A percentile compares a stretch with the other conserved stretches of the same genome.
Conservation (phyloP, 208 protist species). For the Acanthamoeba divionensis region DNA sequence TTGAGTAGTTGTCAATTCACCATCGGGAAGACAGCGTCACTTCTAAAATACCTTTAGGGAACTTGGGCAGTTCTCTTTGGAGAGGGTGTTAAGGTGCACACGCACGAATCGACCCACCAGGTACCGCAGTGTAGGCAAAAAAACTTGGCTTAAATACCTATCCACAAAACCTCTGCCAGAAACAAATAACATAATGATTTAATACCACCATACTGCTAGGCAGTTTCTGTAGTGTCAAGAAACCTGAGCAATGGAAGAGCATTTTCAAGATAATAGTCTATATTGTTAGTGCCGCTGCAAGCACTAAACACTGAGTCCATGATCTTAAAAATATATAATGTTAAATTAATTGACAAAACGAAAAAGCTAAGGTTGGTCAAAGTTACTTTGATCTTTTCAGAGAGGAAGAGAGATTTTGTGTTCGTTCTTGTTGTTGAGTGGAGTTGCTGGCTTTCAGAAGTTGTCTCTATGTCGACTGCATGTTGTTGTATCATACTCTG, state of each 20-base stretch:
- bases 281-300: no score
- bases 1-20: no score
- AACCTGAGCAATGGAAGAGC: no score
- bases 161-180: no score
- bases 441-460: not conserved
- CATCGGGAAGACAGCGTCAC: no score
- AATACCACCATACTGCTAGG: no score
- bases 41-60: not conserved
- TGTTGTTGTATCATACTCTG: not conserved
- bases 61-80: not conserved
- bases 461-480: not conserved
- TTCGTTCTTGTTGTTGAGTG: not conserved
- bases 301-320: no score
- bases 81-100: not conserved
- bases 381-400: slow-evolving; percentile 1
- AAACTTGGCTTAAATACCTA: not conserved
- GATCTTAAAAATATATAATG: not conserved
- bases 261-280: no score
- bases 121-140: not conserved
- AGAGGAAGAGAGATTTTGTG: not conserved
- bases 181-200: no score
- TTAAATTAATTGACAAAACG: not conserved
- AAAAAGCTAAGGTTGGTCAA: not conserved
- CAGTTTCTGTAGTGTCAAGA: no score
- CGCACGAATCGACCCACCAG: not conserved